A percentile compares a stretch with the other conserved stretches of the same genome.
Conservation (phyloP, 1,284 basidiomycete species). For the Naganishia sp. region DNA sequence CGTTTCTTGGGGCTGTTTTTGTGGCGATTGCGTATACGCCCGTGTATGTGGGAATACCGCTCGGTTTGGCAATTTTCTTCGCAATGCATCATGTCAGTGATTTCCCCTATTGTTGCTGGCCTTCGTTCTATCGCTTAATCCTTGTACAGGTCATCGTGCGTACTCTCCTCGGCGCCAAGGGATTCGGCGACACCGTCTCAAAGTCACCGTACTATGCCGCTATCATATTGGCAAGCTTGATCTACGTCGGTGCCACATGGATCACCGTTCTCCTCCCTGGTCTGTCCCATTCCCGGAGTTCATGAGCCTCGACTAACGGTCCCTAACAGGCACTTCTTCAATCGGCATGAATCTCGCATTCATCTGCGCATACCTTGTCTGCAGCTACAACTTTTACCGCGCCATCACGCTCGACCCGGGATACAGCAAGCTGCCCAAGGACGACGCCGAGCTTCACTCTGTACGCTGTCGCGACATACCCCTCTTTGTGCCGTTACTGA, state of each 20-base stretch:
- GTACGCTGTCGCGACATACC: no score
- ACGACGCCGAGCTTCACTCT: conserved; percentile 77
- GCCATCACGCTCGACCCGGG: conserved; percentile 87
- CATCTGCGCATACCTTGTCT: conserved; percentile 68
- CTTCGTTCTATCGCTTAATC: neutral
- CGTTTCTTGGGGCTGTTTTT: conserved; percentile 80
- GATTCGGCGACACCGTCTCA: conserved; percentile 47
- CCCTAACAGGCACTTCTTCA: conserved; percentile 71
- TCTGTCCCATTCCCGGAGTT: conserved; percentile 45
- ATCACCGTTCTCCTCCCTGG: conserved; percentile 69
- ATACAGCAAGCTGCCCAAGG: conserved; percentile 69
- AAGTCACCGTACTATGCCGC: conserved; percentile 81
- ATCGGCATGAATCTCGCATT: conserved; percentile 74
- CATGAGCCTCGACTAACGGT: neutral
- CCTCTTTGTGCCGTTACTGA: no score
- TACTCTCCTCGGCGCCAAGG: conserved; percentile 71
- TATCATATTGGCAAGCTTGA: conserved; percentile 80
- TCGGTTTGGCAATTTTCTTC: conserved; percentile 82
- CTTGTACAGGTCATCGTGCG: conserved; percentile 69
- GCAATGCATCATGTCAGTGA: conserved; percentile 83
- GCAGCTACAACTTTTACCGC: conserved; percentile 86
- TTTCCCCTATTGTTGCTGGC: conserved; percentile 17
- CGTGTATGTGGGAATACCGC: conserved; percentile 82
- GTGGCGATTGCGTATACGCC: conserved; percentile 77
- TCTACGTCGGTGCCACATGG: conserved; percentile 88